Evolutionary conservation across 2,329 filamentous ascomycete species (phyloP).

Genomic region (Pyrenophora teres): DNA sequence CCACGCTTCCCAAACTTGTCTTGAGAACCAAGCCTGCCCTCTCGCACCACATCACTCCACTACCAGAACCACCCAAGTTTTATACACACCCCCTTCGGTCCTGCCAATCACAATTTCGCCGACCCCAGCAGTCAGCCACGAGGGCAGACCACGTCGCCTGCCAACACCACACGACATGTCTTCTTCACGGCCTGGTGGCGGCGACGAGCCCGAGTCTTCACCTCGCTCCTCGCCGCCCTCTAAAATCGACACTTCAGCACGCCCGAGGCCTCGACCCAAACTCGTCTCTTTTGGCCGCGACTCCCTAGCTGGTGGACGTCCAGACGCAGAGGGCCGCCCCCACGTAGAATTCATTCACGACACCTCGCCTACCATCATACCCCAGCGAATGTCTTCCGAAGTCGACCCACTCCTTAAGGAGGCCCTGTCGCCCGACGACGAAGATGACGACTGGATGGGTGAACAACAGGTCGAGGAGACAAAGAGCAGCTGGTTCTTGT

Average conservation of each 20-base stretch:
- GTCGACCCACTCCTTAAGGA: slow-evolving; percentile 41
- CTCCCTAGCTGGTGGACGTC: slow-evolving; percentile 26
- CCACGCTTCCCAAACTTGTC: slow-evolving; percentile 4
- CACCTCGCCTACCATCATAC: slow-evolving; percentile 41
- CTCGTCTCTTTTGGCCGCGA: slow-evolving; percentile 44
- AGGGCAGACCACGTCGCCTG: slow-evolving; percentile 20
- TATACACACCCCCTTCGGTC: slow-evolving; percentile 2
- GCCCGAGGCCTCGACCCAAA: slow-evolving; percentile 33
- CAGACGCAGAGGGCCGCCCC: slow-evolving; percentile 21
- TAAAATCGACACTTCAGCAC: slow-evolving; percentile 24
- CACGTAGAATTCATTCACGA: slow-evolving; percentile 41
- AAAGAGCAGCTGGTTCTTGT: slow-evolving; percentile 84
- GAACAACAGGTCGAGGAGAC: slow-evolving; percentile 62
- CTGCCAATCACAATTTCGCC: slow-evolving; percentile 22
- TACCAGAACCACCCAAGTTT: background rate
- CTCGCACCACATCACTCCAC: slow-evolving; percentile 16
- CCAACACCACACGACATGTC: slow-evolving; percentile 11
- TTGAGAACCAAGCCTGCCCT: slow-evolving; percentile 7
- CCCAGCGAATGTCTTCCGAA: slow-evolving; percentile 35
- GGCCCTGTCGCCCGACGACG: slow-evolving; percentile 38
- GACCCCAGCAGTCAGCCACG: slow-evolving; percentile 9
- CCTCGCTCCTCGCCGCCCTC: slow-evolving; percentile 22
- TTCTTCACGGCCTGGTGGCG: slow-evolving; percentile 8
- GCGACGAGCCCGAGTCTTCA: slow-evolving; percentile 19
- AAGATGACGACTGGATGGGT: slow-evolving; percentile 49